These are phyloP conservation scores for Gaultheria prostrata DNA, from an alignment of 148 eudicot genomes.

Conservation along the genomic window DNA sequence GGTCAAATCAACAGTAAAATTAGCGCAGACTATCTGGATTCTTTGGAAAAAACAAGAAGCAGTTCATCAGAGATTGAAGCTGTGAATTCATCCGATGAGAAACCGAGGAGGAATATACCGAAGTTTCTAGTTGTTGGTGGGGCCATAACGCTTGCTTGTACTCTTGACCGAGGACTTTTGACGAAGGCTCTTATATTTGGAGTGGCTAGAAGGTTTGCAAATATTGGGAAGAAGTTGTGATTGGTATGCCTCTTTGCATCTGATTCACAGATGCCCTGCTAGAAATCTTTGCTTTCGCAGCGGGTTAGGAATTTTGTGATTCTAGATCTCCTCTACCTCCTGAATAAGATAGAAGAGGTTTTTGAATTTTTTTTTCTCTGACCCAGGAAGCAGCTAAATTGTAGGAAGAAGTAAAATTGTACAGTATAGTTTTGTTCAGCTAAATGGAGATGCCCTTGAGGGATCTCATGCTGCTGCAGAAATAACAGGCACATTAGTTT, in stretches of 20 bases:
- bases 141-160: slow-evolving; percentile 58
- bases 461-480: slow-evolving; percentile 20
- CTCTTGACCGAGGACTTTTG: slow-evolving; percentile 51
- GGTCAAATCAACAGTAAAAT: slow-evolving; percentile 56
- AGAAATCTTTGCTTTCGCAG: background rate
- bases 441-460: slow-evolving; percentile 15
- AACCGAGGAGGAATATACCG: slow-evolving; percentile 35
- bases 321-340: background rate
- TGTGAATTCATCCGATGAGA: slow-evolving; percentile 31
- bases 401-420: slow-evolving; percentile 14
- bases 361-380: slow-evolving; percentile 13
- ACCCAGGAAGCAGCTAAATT: slow-evolving; percentile 17
- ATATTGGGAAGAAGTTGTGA: slow-evolving; percentile 42
- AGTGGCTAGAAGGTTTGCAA: slow-evolving; percentile 52
- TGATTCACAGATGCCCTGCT: background rate
- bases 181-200: slow-evolving; percentile 65
- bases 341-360: background rate
- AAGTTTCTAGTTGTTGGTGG: slow-evolving; percentile 54
- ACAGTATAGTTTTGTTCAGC: slow-evolving; percentile 15
- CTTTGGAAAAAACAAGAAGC: slow-evolving; percentile 25
- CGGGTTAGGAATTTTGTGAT: background rate
- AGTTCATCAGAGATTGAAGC: slow-evolving; percentile 20
- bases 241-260: slow-evolving; percentile 15
- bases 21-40: slow-evolving; percentile 27
- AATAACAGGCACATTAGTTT: background rate